phyloP scores from a whole-genome alignment of 805 yeast genomes.

The Cyberlindnera amylophila region DNA sequence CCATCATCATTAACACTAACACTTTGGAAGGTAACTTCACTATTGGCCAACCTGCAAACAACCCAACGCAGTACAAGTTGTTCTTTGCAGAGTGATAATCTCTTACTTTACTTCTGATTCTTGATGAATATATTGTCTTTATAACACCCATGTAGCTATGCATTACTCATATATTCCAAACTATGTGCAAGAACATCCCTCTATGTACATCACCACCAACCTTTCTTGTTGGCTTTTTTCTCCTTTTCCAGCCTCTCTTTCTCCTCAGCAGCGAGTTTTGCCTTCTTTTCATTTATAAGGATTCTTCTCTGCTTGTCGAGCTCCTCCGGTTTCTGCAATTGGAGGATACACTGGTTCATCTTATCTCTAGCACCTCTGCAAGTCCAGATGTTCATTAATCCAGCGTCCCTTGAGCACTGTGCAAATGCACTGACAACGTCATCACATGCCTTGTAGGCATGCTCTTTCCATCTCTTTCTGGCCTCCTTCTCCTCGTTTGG shows the following conservation, averaged over 20 bases:
- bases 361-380: slow-evolving; percentile 57
- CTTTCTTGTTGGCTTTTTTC: too few relatives aligned
- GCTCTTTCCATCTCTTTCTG: slow-evolving; percentile 63
- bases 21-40: slow-evolving; percentile 16
- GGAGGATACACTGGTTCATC: slow-evolving; percentile 60
- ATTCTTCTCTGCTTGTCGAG: slow-evolving; percentile 68
- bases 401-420: slow-evolving; percentile 59
- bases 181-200: slow-evolving; percentile 3
- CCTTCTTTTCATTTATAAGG: slow-evolving; percentile 55
- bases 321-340: slow-evolving; percentile 57
- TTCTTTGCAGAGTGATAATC: slow-evolving; percentile 8
- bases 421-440: slow-evolving; percentile 64
- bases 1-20: slow-evolving; percentile 16
- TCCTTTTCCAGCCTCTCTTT: background rate
- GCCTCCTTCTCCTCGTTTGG: slow-evolving; percentile 75
- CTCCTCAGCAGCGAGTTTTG: slow-evolving; percentile 10
- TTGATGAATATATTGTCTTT: too few relatives aligned
- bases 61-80: slow-evolving; percentile 14
- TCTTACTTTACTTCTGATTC: background rate
- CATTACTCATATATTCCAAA: background rate
- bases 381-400: slow-evolving; percentile 61
- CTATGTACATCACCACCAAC: too few relatives aligned
- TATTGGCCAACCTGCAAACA: slow-evolving; percentile 16
- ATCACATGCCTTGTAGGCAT: slow-evolving; percentile 64
- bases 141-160: background rate